These are phyloP conservation scores for Nicotiana sylvestris DNA, from an alignment of 257 asterid species.

Conservation along the genomic window DNA sequence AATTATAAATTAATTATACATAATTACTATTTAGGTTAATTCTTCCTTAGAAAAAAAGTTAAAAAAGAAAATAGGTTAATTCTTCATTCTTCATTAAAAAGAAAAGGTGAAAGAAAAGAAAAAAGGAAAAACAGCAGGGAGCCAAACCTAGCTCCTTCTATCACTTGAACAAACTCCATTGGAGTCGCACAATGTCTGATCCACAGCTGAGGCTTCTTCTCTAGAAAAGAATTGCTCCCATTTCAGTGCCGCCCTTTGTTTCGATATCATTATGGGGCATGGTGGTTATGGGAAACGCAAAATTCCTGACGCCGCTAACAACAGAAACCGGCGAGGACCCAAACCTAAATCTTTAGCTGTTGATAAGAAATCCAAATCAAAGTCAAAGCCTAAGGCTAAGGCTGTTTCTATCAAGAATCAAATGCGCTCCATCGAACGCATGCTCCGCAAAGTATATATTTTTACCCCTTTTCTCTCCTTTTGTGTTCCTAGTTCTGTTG, in stretches of 20 bases:
- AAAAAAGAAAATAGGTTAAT: no score
- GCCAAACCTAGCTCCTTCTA: not conserved
- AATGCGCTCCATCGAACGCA: constrained; percentile 81
- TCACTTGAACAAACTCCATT: not conserved
- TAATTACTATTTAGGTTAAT: no score
- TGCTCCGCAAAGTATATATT: constrained; percentile 71
- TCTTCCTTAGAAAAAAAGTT: no score
- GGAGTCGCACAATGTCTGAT: not conserved
- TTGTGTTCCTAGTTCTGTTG: not conserved
- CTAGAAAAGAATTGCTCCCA: no score
- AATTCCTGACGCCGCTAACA: constrained; percentile 23
- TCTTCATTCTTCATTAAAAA: no score
- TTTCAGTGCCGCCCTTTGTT: no score
- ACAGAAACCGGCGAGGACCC: constrained; percentile 23
- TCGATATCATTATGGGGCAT: constrained; percentile 42
- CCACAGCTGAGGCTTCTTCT: not conserved
- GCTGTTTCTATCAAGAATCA: constrained; percentile 78
- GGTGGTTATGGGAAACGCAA: constrained; percentile 79
- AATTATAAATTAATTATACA: no score
- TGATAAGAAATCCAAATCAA: constrained; percentile 37
- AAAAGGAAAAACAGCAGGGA: not conserved
- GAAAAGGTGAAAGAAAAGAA: no score
- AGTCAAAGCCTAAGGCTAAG: constrained; percentile 44
- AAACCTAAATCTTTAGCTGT: constrained; percentile 45
- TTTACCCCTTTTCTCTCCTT: constrained; percentile 8